Evolutionary conservation across 176 grass and related monocot genomes (phyloP), one percentile per base, ranked within the genome.

Genomic region (Elaeis guineensis): DNA sequence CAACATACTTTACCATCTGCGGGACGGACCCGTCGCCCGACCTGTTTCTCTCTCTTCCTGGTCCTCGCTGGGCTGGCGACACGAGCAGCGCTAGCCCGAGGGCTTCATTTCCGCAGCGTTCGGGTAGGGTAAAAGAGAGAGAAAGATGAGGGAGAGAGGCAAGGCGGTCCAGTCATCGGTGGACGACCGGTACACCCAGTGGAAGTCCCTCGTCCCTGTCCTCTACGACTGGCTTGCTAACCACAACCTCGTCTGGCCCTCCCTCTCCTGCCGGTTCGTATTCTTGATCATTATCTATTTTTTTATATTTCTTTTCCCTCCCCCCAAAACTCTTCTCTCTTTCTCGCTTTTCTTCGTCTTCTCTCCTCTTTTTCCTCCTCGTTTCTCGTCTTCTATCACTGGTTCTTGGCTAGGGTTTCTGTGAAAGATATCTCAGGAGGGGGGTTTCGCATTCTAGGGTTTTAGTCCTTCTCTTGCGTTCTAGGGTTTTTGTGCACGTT

Each of bases 151-250:
- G 72, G 75, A 90, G 50, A 84, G 72, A 49, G 73, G 79, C 21
- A 72, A 50, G 55, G 24, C 28, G 0, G 28, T 30, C 28, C 28
- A 73, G 61, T 70, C 86, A 81, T 74, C 77, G 58, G 78, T 91
- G 52, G 84, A 96, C 61, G 80, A 96, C 64, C 61, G 74, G 58
- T 91, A 96, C 65, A 64, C 75, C 69, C 83, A 85, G 67, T 96
- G 92, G 86, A 96, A 96, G 51, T 88, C 86, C 54, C 83, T 85
- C 25, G 74, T 96, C 69, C 91, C 92, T 1, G 77, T 88, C 50
- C 80, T 96, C 72, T 90, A 96, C 69, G 92, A 96, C 72, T 96
- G 87, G 92, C 83, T 96, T 62, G 73, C 83, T 25, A 84, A 90
- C 83, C 86, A 96, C 83, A 90, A 96, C 65, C 83, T 96, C 62